Evolutionary conservation across 2,329 filamentous ascomycete species (phyloP), one percentile per base, ranked within the genome.

Genomic region (Alternaria viburni): DNA sequence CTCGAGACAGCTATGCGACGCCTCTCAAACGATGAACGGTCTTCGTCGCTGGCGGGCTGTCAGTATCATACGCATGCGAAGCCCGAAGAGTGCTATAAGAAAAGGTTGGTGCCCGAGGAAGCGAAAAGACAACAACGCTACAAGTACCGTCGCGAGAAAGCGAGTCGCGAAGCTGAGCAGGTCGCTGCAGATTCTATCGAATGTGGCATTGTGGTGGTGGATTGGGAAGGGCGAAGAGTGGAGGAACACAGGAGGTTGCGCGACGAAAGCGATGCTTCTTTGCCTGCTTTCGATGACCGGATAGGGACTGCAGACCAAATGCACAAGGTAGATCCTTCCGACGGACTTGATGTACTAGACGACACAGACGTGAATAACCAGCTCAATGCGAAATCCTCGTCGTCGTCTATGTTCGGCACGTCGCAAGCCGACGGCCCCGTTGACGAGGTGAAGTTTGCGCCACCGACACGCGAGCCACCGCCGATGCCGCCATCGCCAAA

Each of bases 51-150:
- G 7, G 12, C 54, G 2, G 12, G 19, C 5, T 71, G 69, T 46
- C 45, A 30, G 19, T 71, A 69, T 19, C 69, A 71, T 36, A 45
- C 54, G 13, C 69, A 71, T 54, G 43, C 28, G 1, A 56, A 4
- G 3, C 10, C 52, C 4, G 51, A 54, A 6, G 21, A 28, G 4
- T 71, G 69, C 45, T 71, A 71, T 21, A 64, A 57, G 30, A 6
- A 36, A 5, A 36, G 43, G 2, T n/a, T 19, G 5, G 17, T 8
- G 6, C 32, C 32, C 2, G 9, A 23, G 9, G 58, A 62, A 6
- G 9, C 28, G 3, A 47, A 41, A 21, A 52, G 45, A 11, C 30
- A 45, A 7, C n/a, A 44, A 15, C 32, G 41, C 43, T 17, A 50
- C 8, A 17, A 58, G 3, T 10, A 23, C 21, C 43, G 36, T 25